phyloP scores from a whole-genome alignment of 2,329 filamentous ascomycete genomes.

The Verticillium tricorpus region DNA sequence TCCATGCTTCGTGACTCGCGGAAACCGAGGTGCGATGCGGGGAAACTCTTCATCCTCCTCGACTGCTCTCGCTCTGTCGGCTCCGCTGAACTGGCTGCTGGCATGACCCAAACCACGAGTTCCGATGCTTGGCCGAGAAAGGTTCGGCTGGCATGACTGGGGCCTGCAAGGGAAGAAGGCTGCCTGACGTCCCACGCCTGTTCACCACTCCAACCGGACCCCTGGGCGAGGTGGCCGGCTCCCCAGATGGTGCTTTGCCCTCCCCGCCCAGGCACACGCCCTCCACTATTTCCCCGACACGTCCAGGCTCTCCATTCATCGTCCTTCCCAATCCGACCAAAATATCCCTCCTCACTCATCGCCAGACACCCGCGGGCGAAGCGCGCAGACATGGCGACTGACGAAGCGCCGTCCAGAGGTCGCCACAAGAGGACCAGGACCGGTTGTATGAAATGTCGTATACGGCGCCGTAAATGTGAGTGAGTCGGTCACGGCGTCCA shows the following conservation, averaged over 20 bases:
- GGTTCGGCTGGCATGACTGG: no score
- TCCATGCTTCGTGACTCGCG: neutral
- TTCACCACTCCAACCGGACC: neutral
- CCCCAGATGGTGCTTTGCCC: neutral
- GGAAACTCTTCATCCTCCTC: neutral
- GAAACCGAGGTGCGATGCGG: neutral
- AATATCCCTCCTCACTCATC: conserved; percentile 6
- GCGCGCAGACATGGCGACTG: conserved; percentile 7
- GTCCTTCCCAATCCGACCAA: conserved; percentile 13
- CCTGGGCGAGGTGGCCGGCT: neutral
- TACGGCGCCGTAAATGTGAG: conserved; percentile 43
- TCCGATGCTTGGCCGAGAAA: no score
- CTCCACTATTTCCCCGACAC: conserved; percentile 5
- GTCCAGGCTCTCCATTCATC: conserved; percentile 2
- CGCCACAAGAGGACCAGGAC: conserved; percentile 29
- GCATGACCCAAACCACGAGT: no score
- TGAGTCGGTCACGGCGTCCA: conserved; percentile 1
- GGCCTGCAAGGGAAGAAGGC: no score
- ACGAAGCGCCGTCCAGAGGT: conserved; percentile 4
- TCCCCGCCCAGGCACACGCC: neutral
- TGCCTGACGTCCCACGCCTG: no score
- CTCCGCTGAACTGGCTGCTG: no score
- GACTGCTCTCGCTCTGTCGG: neutral
- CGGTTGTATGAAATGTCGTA: conserved; percentile 43
- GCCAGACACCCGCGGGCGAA: conserved; percentile 1